A percentile compares a stretch with the other conserved stretches of the same genome.
These are phyloP conservation scores for Trametes hirsuta DNA, from an alignment of 1,284 basidiomycete species.

Conservation along the genomic window DNA sequence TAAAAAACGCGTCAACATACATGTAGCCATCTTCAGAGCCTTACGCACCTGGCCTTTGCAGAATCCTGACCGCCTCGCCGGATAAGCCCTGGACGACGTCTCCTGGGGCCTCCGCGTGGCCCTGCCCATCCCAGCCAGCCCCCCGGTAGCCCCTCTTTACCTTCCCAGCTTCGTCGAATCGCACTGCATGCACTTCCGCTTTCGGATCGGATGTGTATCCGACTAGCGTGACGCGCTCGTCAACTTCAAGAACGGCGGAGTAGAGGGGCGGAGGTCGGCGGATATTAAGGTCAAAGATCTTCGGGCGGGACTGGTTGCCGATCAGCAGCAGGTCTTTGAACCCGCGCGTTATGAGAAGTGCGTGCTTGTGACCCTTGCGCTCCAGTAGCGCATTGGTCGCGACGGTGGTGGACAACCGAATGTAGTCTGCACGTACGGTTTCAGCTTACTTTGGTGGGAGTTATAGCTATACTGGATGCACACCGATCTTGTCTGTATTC, in stretches of 20 bases:
- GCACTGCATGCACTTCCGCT: constrained; percentile 72
- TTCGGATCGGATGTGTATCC: constrained; percentile 92
- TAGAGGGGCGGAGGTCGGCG: constrained; percentile 82
- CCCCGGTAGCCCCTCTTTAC: constrained; percentile 75
- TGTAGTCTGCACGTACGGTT: constrained; percentile 66
- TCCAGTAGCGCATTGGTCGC: constrained; percentile 97
- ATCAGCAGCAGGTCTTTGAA: constrained; percentile 92
- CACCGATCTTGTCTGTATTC: constrained; percentile 84
- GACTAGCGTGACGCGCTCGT: constrained; percentile 93
- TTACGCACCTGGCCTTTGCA: constrained; percentile 72
- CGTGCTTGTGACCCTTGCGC: constrained; percentile 91
- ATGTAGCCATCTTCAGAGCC: not conserved
- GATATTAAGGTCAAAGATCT: constrained; percentile 89
- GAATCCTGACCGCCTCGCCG: constrained; percentile 89
- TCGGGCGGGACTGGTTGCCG: constrained; percentile 91
- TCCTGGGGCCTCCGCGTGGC: constrained; percentile 75
- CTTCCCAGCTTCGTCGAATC: constrained; percentile 73
- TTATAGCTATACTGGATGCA: not conserved
- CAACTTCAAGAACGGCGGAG: constrained; percentile 82
- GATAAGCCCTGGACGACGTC: constrained; percentile 83
- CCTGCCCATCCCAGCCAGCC: constrained; percentile 68
- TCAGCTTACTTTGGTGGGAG: not conserved
- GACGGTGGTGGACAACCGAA: constrained; percentile 92
- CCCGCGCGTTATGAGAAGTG: constrained; percentile 89
- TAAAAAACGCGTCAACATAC: not conserved